Conservation (phyloP, 306 rosid genomes). For the Astragalus membranaceus region DNA sequence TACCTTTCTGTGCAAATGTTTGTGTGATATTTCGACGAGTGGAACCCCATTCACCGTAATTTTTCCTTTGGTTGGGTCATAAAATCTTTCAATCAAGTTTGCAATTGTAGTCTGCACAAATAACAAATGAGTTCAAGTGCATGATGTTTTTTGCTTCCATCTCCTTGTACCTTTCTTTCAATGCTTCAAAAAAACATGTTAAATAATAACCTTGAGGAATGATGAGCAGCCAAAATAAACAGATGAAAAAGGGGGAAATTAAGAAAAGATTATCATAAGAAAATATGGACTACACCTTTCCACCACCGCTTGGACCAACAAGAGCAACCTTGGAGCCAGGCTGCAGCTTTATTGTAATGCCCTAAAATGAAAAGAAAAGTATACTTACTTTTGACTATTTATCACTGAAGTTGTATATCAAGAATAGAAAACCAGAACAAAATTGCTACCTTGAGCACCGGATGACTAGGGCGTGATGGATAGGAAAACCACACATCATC, state of each 20-base stretch:
- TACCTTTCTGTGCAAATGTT: conserved; percentile 75
- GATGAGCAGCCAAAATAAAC: conserved; percentile 6
- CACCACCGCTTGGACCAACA: conserved; percentile 92
- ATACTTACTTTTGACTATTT: background rate
- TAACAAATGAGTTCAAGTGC: background rate
- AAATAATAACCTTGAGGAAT: conserved; percentile 5
- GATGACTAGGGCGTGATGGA: conserved; percentile 76
- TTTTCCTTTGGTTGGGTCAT: conserved; percentile 71
- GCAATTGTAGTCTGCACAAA: conserved; percentile 83
- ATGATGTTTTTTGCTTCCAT: background rate
- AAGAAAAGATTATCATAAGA: background rate
- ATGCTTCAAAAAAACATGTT: conserved; percentile 15
- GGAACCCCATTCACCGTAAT: conserved; percentile 68
- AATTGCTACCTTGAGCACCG: conserved; percentile 59
- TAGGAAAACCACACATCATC: conserved; percentile 83
- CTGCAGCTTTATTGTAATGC: conserved; percentile 58
- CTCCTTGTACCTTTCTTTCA: background rate
- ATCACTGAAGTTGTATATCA: background rate
- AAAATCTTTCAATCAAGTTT: conserved; percentile 82
- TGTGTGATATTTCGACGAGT: conserved; percentile 67
- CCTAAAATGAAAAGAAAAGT: conserved; percentile 37
- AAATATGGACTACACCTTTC: conserved; percentile 46
- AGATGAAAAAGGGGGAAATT: background rate
- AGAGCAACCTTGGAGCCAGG: conserved; percentile 85
- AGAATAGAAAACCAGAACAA: conserved; percentile 8